Conservation (phyloP, 768 basidiomycete species). For the Lentinula detonsa region DNA sequence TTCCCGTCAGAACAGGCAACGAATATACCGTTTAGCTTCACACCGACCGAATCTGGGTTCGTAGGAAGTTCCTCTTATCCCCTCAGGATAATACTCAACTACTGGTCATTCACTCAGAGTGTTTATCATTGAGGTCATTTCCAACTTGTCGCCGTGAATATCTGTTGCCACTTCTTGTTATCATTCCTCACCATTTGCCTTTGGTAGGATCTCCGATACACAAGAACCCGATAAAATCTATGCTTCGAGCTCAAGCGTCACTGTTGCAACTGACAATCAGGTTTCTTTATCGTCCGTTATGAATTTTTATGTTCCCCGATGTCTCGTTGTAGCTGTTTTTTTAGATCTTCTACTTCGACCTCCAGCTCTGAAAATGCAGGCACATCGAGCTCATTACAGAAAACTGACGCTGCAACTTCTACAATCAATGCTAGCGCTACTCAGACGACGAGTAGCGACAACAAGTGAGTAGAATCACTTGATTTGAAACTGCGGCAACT, state of each 20-base stretch:
- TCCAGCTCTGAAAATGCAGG: neutral
- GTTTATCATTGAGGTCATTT: conserved; percentile 2
- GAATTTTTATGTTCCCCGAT: neutral
- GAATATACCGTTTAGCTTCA: neutral
- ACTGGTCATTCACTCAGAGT: neutral
- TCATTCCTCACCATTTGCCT: neutral
- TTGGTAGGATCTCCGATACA: neutral
- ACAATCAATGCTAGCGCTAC: neutral
- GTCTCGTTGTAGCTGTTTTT: neutral
- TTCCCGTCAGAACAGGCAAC: neutral
- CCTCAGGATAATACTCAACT: neutral
- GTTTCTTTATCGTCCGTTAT: neutral
- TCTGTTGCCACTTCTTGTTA: neutral
- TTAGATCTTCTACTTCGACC: neutral
- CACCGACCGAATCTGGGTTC: conserved; percentile 1
- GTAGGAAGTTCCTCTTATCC: neutral
- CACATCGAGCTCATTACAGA: neutral
- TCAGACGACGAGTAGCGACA: neutral
- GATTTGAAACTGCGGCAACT: neutral
- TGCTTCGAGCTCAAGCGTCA: neutral
- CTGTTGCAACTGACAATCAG: neutral
- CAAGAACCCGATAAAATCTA: neutral
- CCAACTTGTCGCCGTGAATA: conserved; percentile 1
- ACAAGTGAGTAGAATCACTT: neutral
- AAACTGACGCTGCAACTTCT: neutral